Percentiles rank a stretch among this genome's conserved stretches.
These are phyloP conservation scores for Cichorium intybus DNA, from an alignment of 140 eudicot genomes.

Conservation along the genomic window DNA sequence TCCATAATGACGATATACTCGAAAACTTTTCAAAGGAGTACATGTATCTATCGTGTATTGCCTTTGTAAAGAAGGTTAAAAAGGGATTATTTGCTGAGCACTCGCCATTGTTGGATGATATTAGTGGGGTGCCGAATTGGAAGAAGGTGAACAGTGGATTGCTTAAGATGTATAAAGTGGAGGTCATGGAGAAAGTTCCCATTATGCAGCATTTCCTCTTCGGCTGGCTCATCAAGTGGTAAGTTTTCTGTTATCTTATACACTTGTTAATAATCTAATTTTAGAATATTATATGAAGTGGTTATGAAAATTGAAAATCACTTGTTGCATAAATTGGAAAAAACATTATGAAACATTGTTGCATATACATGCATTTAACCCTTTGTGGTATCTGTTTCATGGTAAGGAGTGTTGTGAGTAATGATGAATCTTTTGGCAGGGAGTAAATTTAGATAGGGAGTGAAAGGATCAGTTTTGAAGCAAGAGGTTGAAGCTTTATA, in stretches of 20 bases:
- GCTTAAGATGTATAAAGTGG: conserved; percentile 93
- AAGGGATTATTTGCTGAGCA: conserved; percentile 91
- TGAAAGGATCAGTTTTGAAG: background rate
- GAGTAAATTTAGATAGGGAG: background rate
- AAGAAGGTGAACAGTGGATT: conserved; percentile 84
- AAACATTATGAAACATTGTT: no score
- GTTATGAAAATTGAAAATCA: no score
- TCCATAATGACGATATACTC: conserved; percentile 82
- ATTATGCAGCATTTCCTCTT: conserved; percentile 97
- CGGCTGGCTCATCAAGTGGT: conserved; percentile 87
- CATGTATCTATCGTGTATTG: conserved; percentile 77
- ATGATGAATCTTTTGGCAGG: background rate
- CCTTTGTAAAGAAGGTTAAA: conserved; percentile 87
- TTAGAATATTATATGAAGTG: background rate
- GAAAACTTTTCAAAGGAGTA: conserved; percentile 81
- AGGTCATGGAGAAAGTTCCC: conserved; percentile 95
- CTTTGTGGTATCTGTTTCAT: no score
- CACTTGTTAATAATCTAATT: background rate
- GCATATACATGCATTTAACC: no score
- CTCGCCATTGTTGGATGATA: conserved; percentile 92
- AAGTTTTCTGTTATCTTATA: conserved; percentile 14
- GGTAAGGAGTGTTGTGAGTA: no score
- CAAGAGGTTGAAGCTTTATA: background rate
- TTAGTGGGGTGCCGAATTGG: conserved; percentile 95
- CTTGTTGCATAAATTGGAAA: no score